Base-by-base conservation (phyloP, 495 filamentous ascomycete genomes). In the Penicillium psychrofluorescens region DNA sequence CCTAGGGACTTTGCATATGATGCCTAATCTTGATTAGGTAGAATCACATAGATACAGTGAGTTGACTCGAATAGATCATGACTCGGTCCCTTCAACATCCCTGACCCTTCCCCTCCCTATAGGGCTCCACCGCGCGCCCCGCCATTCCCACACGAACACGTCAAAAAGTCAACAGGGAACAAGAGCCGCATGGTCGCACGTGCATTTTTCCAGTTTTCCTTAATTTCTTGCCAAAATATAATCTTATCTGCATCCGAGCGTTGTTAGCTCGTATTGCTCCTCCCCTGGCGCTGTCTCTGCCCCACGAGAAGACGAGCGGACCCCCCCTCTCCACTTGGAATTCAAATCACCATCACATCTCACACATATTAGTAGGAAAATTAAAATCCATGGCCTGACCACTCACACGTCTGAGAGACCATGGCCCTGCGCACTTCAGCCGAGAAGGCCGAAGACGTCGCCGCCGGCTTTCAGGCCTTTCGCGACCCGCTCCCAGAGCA, bases 371-470 rank as follows among this genome's bases (percentile, higher is more conserved):
- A 22, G 22, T 22, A 22, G 22, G 22, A 22, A 22, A 22, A 22
- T 4, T 22, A 22, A 22, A 22, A 22, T 22, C 6, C 49, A 66
- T 59, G 59, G 56, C 41, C 52, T 68, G 41, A 62, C 51, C 12
- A 48, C 51, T 43, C 31, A 22, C 22, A 14, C 3, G 32, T 34
- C n/a, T 9, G 32, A 34, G 32, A 34, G 30, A 48, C 36, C 12
- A 75, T 76, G 68, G 68, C 65, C 42, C 63, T 81, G 55, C 58
- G 72, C 46, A 57, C 61, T 28, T 63, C 70, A 49, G 76, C 72
- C 53, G 63, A 72, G 48, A 63, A 66, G 36, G 72, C 72, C 40
- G 69, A 78, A 48, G 74, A 77, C 39, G 67, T 75, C 40, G 77
- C 77, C 15, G 61, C 70, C 36, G 75, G 70, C 44, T 68, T 84